Evolutionary conservation across 116 monocot genomes (phyloP), one percentile per base, ranked within the genome.

Genomic region (Dioscorea cayenensis): DNA sequence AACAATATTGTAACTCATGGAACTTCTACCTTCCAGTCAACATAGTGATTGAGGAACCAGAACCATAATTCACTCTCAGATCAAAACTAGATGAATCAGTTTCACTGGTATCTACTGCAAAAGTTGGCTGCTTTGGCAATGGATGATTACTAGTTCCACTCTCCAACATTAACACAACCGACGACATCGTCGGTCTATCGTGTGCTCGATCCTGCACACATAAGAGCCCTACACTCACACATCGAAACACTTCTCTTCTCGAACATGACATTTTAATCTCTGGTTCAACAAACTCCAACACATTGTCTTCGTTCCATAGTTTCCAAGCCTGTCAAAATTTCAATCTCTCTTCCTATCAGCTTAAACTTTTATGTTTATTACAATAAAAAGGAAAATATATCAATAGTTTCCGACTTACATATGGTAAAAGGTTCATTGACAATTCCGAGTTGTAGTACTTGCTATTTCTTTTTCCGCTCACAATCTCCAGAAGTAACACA

Each of bases 401-500:
- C 6, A 43, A 76, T 43, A 28, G 60, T 0, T 16, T 16, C n/a
- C 32, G 14, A 59, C 75, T 74, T 75, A 79, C 79, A 70, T 65
- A 66, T 21, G 29, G 48, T 25, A 79, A 21, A 49, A 79, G 74
- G 50, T 74, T 72, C 65, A 71, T 62, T 58, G 81, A 78, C 10
- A 55, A 48, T 43, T 51, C 75, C 18, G 65, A 29, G 48, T 72
- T 36, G 23, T 70, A 51, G 66, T 35, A 70, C 10, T 52, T 58
- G 36, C 65, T 75, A 28, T 69, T 80, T 70, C 66, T 80, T 48
- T 35, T 65, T 9, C 80, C 80, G 51, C 80, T 80, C 9, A 80
- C 66, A 49, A 80, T 75, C 80, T 80, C 74, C 28, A 80, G 21
- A 20, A 80, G 69, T n/a, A 80, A 72, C 3, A 79, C 79, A 7